phyloP scores from a whole-genome alignment of 2,329 filamentous ascomycete genomes.

The Macrophomina tecta region DNA sequence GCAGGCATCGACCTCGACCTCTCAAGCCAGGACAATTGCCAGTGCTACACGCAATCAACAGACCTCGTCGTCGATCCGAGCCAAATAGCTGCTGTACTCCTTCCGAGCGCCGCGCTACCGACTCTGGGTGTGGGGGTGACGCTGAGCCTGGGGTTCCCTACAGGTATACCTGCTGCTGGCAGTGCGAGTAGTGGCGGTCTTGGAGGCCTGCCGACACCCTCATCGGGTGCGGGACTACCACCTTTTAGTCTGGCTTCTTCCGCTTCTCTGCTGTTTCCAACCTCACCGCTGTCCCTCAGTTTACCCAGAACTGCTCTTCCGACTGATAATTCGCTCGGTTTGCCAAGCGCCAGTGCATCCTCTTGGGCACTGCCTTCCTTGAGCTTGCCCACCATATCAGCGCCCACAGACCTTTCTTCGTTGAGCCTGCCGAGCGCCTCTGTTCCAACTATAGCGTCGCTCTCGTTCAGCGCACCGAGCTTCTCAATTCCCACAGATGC shows the following conservation, averaged over 20 bases:
- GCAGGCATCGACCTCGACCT: conserved; percentile 17
- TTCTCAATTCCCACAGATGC: no score
- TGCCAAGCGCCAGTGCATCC: background rate
- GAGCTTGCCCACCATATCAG: background rate
- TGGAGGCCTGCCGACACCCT: background rate
- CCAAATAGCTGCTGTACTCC: conserved; percentile 9
- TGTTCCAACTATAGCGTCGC: background rate
- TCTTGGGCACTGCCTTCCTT: background rate
- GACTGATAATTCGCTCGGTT: background rate
- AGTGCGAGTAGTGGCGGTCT: background rate
- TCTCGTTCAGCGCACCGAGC: background rate
- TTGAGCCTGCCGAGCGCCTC: background rate
- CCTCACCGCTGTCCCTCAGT: background rate
- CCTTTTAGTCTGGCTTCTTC: background rate
- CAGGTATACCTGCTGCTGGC: background rate
- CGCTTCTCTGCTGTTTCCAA: background rate
- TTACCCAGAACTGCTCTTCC: background rate
- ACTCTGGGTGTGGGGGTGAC: background rate
- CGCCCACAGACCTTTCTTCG: background rate
- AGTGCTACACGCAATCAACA: conserved; percentile 7
- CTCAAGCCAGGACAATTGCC: conserved; percentile 8
- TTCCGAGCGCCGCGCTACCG: background rate
- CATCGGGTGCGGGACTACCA: background rate
- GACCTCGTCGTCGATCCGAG: conserved; percentile 11
- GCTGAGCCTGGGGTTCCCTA: conserved; percentile 2